Percentiles rank a stretch among this genome's conserved stretches.
Evolutionary conservation across 2,329 filamentous ascomycete genomes (phyloP).

Genomic region (Hypoxylon sp.): DNA sequence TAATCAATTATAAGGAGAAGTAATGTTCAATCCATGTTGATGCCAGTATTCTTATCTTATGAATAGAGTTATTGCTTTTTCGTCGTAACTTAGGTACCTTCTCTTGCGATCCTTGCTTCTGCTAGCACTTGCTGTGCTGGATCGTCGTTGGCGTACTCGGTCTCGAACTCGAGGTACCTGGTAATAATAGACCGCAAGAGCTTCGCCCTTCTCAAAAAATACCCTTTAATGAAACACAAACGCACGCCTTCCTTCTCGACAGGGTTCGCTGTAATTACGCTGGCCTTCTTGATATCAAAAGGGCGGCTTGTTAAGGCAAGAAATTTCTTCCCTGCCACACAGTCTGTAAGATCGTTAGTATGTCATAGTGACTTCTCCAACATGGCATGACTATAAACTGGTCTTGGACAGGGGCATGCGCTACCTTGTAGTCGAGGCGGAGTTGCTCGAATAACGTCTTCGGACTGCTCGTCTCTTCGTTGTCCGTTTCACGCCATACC

Average conservation of each 20-base stretch:
- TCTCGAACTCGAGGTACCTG: too few relatives aligned
- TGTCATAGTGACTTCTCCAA: not conserved
- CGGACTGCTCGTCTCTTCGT: not conserved
- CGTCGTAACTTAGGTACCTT: too few relatives aligned
- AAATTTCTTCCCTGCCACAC: not conserved
- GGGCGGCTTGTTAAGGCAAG: not conserved
- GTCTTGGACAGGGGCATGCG: not conserved
- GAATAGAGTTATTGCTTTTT: not conserved
- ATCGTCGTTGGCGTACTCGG: too few relatives aligned
- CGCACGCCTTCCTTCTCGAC: too few relatives aligned
- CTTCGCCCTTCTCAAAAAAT: not conserved
- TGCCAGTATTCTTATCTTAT: too few relatives aligned
- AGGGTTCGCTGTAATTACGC: too few relatives aligned
- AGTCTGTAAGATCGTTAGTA: not conserved
- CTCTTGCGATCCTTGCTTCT: too few relatives aligned
- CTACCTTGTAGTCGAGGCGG: constrained; percentile 10
- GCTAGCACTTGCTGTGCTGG: too few relatives aligned
- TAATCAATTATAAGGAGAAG: too few relatives aligned
- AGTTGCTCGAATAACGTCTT: not conserved
- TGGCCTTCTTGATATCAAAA: not conserved
- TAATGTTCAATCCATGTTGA: too few relatives aligned
- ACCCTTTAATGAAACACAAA: not conserved
- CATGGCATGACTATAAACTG: not conserved
- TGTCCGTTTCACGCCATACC: not conserved
- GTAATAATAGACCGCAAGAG: not conserved